Conservation (phyloP, 306 rosid genomes). For the Malus sylvestris region DNA sequence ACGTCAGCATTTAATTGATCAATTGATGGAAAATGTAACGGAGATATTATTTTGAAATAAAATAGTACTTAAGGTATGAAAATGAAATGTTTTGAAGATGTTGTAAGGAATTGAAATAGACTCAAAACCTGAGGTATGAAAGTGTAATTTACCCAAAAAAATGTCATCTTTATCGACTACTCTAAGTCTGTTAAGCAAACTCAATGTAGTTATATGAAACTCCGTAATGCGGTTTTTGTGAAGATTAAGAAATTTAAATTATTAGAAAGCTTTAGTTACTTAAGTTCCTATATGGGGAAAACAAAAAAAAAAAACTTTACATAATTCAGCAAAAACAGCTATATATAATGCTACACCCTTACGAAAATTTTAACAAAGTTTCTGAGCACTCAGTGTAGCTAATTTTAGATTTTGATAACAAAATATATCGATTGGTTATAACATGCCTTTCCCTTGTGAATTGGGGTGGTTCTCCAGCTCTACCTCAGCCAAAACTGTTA, state of each 20-base stretch:
- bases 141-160: too few relatives aligned
- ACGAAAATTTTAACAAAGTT: background rate
- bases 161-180: conserved; percentile 13
- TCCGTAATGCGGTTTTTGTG: background rate
- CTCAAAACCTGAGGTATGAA: too few relatives aligned
- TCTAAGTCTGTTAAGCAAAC: background rate
- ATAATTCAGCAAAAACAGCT: background rate
- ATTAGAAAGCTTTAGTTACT: background rate
- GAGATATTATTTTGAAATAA: too few relatives aligned
- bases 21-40: too few relatives aligned
- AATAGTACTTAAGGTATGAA: too few relatives aligned
- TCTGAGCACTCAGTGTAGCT: background rate
- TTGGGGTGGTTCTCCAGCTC: conserved; percentile 31
- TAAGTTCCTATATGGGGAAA: background rate
- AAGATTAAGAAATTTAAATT: background rate
- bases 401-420: background rate
- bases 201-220: background rate
- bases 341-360: background rate
- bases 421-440: background rate
- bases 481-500: conserved; percentile 25
- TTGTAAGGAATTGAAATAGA: too few relatives aligned
- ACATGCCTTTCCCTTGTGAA: background rate
- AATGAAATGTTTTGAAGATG: too few relatives aligned
- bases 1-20: too few relatives aligned
- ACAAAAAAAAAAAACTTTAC: background rate